Conservation (phyloP, 345 rosid genomes). For the Eucalyptus paniculata region DNA sequence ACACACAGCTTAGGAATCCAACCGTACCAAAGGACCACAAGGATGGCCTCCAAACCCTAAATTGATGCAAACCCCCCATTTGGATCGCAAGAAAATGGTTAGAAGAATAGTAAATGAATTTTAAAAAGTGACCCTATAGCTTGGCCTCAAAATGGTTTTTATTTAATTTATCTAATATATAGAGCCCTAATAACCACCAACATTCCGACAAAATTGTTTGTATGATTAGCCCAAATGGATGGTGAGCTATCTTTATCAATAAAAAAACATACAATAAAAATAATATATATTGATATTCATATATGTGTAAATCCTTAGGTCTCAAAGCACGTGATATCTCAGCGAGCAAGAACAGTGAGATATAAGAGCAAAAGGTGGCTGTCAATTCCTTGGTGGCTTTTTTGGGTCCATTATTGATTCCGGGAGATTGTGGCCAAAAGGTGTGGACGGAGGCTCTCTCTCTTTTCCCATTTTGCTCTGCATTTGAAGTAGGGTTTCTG, state of each 20-base stretch:
- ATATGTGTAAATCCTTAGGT: neutral
- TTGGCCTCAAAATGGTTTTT: neutral
- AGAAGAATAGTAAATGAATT: neutral
- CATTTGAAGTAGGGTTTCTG: neutral
- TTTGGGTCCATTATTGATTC: neutral
- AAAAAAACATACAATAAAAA: neutral
- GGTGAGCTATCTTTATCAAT: conserved; percentile 40
- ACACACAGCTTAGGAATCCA: neutral
- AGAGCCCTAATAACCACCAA: neutral
- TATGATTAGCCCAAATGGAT: conserved; percentile 15
- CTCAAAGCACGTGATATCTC: neutral
- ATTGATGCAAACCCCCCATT: neutral
- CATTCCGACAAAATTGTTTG: conserved; percentile 27
- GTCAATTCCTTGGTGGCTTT: neutral
- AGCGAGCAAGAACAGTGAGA: neutral
- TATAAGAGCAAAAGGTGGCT: neutral
- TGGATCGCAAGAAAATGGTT: neutral
- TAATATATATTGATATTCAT: neutral
- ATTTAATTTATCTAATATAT: neutral
- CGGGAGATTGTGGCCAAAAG: neutral
- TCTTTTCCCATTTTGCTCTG: neutral
- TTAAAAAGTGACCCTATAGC: neutral
- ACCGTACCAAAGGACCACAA: neutral
- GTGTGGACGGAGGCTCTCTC: neutral
- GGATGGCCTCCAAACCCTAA: neutral